Percentiles rank a stretch among this genome's conserved stretches.
These are phyloP conservation scores for Pilatotrama ljubarskyi DNA, from an alignment of 768 basidiomycete species.

Conservation along the genomic window DNA sequence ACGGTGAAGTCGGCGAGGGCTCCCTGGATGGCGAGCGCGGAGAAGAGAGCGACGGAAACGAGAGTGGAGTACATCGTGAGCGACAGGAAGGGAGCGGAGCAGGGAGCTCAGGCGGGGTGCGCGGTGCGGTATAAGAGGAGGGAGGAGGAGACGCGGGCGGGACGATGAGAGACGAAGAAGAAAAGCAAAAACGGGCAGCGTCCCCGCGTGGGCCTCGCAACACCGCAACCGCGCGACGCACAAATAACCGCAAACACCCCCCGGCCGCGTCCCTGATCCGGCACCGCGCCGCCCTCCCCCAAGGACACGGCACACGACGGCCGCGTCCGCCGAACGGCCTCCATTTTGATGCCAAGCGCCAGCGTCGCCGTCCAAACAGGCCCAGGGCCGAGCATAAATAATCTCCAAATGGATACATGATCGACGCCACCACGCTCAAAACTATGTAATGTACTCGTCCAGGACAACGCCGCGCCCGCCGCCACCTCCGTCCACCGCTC, in stretches of 20 bases:
- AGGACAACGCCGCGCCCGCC: neutral
- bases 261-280: neutral
- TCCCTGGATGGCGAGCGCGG: slow-evolving; percentile 50
- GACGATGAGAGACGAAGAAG: slow-evolving; percentile 26
- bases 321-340: neutral
- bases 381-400: slow-evolving; percentile 5
- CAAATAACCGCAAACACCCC: slow-evolving; percentile 22
- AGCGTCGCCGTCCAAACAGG: neutral
- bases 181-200: slow-evolving; percentile 16
- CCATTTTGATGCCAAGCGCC: slow-evolving; percentile 8
- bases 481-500: neutral
- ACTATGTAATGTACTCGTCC: too few species aligned
- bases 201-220: slow-evolving; percentile 20
- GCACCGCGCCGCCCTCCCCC: neutral
- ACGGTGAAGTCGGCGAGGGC: slow-evolving; percentile 57
- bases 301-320: neutral
- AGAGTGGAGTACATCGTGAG: slow-evolving; percentile 75
- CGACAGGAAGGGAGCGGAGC: slow-evolving; percentile 28
- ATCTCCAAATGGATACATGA: neutral
- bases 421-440: neutral
- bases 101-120: slow-evolving; percentile 28
- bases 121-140: slow-evolving; percentile 23
- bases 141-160: slow-evolving; percentile 25
- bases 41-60: slow-evolving; percentile 72
- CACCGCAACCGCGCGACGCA: slow-evolving; percentile 10